A percentile compares a stretch with the other conserved stretches of the same genome.
These are phyloP conservation scores for Saccharomycopsis crataegensis DNA, from an alignment of 1,139 yeast species.

Conservation along the genomic window DNA sequence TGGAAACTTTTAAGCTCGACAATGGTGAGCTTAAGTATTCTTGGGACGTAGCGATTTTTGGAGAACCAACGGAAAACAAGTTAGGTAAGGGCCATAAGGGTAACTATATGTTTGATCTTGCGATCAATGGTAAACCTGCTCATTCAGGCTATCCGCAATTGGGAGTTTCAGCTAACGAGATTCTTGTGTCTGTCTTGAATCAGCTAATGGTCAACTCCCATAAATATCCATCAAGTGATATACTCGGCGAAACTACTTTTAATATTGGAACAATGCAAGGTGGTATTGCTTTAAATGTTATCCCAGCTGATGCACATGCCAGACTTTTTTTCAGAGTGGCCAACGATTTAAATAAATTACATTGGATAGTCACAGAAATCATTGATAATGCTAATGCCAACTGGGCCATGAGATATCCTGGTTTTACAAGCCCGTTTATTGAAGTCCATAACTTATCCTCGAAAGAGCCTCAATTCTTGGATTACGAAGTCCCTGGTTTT, in stretches of 20 bases:
- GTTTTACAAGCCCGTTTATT: conserved; percentile 1
- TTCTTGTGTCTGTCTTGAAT: conserved; percentile 44
- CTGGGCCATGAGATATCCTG: neutral
- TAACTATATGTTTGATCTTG: conserved; percentile 34
- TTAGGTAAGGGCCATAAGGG: conserved; percentile 71
- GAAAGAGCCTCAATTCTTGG: conserved; percentile 39
- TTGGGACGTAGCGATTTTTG: conserved; percentile 62
- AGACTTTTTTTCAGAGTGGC: conserved; percentile 48
- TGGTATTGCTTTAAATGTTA: conserved; percentile 57
- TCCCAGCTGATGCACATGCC: conserved; percentile 54
- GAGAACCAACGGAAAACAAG: conserved; percentile 68
- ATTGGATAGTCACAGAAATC: conserved; percentile 30
- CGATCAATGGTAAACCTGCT: conserved; percentile 49
- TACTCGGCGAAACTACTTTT: conserved; percentile 55
- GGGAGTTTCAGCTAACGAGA: conserved; percentile 57
- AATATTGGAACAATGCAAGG: conserved; percentile 54
- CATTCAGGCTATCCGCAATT: conserved; percentile 69
- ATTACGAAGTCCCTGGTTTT: conserved; percentile 57
- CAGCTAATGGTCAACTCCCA: conserved; percentile 27
- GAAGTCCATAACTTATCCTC: neutral
- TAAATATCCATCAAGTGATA: conserved; percentile 41
- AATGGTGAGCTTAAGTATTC: neutral
- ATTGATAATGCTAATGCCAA: conserved; percentile 30
- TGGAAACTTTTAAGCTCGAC: conserved; percentile 18
- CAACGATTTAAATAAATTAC: conserved; percentile 35